Conservation (phyloP, 169 alveolate genomes). For the Ichthyophthirius multifiliis region DNA sequence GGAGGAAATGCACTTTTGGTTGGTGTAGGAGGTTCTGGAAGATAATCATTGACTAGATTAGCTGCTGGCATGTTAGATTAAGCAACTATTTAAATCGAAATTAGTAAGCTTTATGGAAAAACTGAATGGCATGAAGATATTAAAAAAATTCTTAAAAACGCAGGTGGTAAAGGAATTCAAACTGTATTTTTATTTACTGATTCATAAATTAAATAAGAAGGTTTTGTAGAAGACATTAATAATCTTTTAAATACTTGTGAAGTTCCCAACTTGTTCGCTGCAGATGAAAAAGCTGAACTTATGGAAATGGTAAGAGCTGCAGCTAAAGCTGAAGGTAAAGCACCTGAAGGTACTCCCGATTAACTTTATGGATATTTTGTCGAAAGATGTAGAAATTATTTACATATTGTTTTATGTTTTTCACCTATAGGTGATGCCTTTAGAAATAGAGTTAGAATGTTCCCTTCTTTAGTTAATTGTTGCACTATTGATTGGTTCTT, state of each 20-base stretch:
- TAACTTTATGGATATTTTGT: constrained; percentile 74
- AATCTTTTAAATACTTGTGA: constrained; percentile 86
- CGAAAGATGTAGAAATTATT: constrained; percentile 71
- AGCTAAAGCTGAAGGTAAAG: constrained; percentile 75
- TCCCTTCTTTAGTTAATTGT: constrained; percentile 88
- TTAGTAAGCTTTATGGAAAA: constrained; percentile 87
- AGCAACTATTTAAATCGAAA: constrained; percentile 87
- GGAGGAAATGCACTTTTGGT: constrained; percentile 92
- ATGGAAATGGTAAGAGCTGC: constrained; percentile 78
- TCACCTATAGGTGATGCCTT: constrained; percentile 88
- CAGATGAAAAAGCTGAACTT: constrained; percentile 84
- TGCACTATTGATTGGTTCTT: constrained; percentile 91
- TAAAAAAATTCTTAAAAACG: constrained; percentile 74
- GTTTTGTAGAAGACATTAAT: constrained; percentile 84
- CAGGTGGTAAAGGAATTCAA: constrained; percentile 75
- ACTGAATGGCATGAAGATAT: constrained; percentile 88
- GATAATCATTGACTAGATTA: constrained; percentile 75
- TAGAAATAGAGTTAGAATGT: constrained; percentile 83
- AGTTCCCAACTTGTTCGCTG: constrained; percentile 82
- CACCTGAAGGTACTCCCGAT: constrained; percentile 82
- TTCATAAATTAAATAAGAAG: constrained; percentile 77
- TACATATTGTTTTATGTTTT: constrained; percentile 82
- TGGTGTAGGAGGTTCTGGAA: constrained; percentile 96
- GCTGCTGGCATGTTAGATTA: constrained; percentile 81
- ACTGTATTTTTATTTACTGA: constrained; percentile 83